Evolutionary conservation across 495 filamentous ascomycete species (phyloP).

Genomic region (Penicilliopsis zonata): DNA sequence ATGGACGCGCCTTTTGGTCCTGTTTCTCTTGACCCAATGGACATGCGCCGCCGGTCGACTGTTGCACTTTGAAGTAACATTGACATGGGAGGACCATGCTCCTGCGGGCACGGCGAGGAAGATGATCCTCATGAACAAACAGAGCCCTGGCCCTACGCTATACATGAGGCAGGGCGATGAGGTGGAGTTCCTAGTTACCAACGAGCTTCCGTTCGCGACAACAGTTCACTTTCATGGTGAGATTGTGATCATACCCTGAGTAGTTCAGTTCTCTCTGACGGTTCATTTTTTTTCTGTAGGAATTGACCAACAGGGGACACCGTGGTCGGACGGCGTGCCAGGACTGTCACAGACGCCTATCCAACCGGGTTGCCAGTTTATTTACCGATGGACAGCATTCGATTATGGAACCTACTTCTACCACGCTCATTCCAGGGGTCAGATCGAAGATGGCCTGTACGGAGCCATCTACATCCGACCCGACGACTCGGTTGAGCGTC

Average conservation of each 20-base stretch:
- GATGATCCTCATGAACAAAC: constrained; percentile 48
- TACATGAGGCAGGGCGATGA: constrained; percentile 48
- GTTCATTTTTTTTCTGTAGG: constrained; percentile 8
- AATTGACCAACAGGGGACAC: constrained; percentile 26
- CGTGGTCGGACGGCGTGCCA: constrained; percentile 44
- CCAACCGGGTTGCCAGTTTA: constrained; percentile 27
- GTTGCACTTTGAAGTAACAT: constrained; percentile 18
- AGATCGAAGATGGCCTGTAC: constrained; percentile 43
- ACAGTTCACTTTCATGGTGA: constrained; percentile 43
- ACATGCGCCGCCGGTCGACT: constrained; percentile 1
- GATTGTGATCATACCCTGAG: not conserved
- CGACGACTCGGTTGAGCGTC: constrained; percentile 16
- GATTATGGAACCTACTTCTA: constrained; percentile 28
- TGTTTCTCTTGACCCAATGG: constrained; percentile 5
- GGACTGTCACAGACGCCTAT: constrained; percentile 36
- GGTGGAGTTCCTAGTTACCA: constrained; percentile 47
- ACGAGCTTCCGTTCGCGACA: constrained; percentile 39
- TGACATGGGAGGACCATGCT: constrained; percentile 19
- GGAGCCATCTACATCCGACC: constrained; percentile 39
- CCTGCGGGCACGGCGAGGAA: constrained; percentile 24
- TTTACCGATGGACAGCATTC: constrained; percentile 31
- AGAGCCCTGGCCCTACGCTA: constrained; percentile 46
- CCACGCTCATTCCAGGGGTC: constrained; percentile 38
- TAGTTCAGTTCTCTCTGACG: not conserved
- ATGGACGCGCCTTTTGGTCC: too few species aligned